These are phyloP conservation scores for Podila verticillata DNA, from an alignment of 192 early-diverging fungal species.

Conservation along the genomic window DNA sequence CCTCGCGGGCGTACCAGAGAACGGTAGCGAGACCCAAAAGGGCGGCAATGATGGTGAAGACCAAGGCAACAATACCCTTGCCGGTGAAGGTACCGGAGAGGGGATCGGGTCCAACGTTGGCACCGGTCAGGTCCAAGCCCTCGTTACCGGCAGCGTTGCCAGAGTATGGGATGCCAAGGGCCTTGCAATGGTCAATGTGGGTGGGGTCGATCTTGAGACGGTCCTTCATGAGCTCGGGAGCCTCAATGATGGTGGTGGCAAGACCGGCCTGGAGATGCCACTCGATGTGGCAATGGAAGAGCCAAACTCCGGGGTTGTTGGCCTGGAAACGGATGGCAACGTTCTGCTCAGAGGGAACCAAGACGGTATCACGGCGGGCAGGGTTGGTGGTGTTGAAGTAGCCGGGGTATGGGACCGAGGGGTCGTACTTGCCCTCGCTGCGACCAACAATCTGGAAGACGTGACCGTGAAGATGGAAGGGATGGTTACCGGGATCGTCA, in stretches of 20 bases:
- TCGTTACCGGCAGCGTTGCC: slow-evolving; percentile 83
- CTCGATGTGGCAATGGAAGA: slow-evolving; percentile 91
- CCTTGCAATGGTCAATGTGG: slow-evolving; percentile 68
- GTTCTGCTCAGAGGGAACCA: slow-evolving; percentile 72
- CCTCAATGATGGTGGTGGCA: slow-evolving; percentile 74
- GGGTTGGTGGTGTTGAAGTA: slow-evolving; percentile 65
- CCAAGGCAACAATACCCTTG: slow-evolving; percentile 78
- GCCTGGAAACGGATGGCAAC: slow-evolving; percentile 78
- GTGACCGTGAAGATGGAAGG: slow-evolving; percentile 90
- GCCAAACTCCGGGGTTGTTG: slow-evolving; percentile 85
- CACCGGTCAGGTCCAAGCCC: slow-evolving; percentile 71
- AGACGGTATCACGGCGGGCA: slow-evolving; percentile 79
- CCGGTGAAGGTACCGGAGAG: slow-evolving; percentile 67
- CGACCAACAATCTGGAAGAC: slow-evolving; percentile 81
- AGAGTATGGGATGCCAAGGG: slow-evolving; percentile 59
- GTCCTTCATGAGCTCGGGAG: slow-evolving; percentile 73
- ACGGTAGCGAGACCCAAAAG: slow-evolving; percentile 79
- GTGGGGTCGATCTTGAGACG: slow-evolving; percentile 50
- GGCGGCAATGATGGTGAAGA: slow-evolving; percentile 74
- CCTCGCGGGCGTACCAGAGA: slow-evolving; percentile 74
- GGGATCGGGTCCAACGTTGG: slow-evolving; percentile 59
- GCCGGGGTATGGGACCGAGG: slow-evolving; percentile 41
- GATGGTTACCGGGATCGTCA: slow-evolving; percentile 75
- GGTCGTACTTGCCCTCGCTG: slow-evolving; percentile 64
- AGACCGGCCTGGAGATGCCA: slow-evolving; percentile 82